Percentiles rank a stretch among this genome's conserved stretches.
These are phyloP conservation scores for Aquilaria sinensis DNA, from an alignment of 345 rosid species.

Conservation along the genomic window DNA sequence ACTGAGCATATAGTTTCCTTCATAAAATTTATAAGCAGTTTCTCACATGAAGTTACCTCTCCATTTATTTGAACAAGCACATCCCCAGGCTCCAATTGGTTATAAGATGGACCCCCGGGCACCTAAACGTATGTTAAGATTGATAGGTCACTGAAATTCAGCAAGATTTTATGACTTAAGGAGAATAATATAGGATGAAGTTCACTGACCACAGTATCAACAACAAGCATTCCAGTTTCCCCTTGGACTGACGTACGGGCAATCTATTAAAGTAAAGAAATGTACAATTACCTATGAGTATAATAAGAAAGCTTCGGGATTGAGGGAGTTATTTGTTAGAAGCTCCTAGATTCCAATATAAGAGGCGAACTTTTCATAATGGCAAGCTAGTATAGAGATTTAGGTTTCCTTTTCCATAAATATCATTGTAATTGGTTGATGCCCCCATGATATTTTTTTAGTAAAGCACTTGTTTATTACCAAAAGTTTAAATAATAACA, in stretches of 20 bases:
- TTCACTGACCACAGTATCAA: constrained; percentile 75
- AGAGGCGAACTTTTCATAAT: too few relatives aligned
- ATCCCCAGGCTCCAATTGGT: constrained; percentile 85
- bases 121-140: constrained; percentile 47
- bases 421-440: too few relatives aligned
- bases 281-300: too few relatives aligned
- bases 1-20: too few relatives aligned
- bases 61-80: constrained; percentile 87
- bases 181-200: not conserved
- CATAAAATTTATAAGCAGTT: too few relatives aligned
- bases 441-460: too few relatives aligned
- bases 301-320: too few relatives aligned
- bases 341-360: too few relatives aligned
- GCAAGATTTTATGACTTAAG: constrained; percentile 1
- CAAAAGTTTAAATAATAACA: not conserved
- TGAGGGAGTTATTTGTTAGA: too few relatives aligned
- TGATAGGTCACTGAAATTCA: constrained; percentile 4
- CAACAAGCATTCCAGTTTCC: constrained; percentile 98
- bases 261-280: constrained; percentile 40
- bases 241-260: constrained; percentile 74
- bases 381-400: too few relatives aligned
- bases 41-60: constrained; percentile 43
- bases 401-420: not conserved
- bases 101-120: constrained; percentile 92
- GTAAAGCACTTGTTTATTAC: too few relatives aligned